phyloP scores from a whole-genome alignment of 768 basidiomycete genomes.

The Macrocybe gigantea region DNA sequence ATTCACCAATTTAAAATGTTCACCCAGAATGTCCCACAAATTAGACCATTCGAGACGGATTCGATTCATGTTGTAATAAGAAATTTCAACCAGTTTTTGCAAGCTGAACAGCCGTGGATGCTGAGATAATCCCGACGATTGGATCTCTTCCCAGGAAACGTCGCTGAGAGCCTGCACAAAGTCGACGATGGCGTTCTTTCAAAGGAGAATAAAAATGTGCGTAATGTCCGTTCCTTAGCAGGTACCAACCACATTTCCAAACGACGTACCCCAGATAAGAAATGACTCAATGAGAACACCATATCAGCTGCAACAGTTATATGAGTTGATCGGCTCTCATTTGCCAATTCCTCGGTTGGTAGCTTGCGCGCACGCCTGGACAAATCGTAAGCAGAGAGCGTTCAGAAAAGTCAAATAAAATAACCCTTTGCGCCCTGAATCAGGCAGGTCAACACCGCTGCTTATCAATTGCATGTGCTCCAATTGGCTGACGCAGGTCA shows the following conservation, averaged over 20 bases:
- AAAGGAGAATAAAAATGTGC: conserved; percentile 6
- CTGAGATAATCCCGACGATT: conserved; percentile 91
- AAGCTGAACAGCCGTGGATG: conserved; percentile 94
- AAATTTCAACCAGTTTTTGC: conserved; percentile 97
- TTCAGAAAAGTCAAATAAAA: conserved; percentile 15
- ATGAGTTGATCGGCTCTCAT: conserved; percentile 94
- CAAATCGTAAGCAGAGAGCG: conserved; percentile 7
- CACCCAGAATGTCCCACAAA: conserved; percentile 95
- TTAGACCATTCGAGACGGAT: conserved; percentile 98
- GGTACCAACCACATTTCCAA: background rate
- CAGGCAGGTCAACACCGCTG: conserved; percentile 80
- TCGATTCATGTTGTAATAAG: conserved; percentile 98
- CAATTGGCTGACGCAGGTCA: conserved; percentile 96
- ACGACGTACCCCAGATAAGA: conserved; percentile 83
- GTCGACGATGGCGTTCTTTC: conserved; percentile 91
- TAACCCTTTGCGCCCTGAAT: conserved; percentile 76
- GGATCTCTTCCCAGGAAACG: conserved; percentile 99
- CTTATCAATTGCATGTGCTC: conserved; percentile 99
- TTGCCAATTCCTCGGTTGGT: conserved; percentile 90
- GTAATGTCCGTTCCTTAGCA: background rate
- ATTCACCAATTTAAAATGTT: conserved; percentile 94
- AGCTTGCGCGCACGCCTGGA: conserved; percentile 50
- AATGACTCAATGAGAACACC: conserved; percentile 96
- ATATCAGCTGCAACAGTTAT: conserved; percentile 99
- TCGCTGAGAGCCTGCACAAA: conserved; percentile 95